Percentiles rank a stretch among this genome's conserved stretches.
These are phyloP conservation scores for Metschnikowia corniflorae DNA, from an alignment of 805 yeast genomes.

Conservation along the genomic window DNA sequence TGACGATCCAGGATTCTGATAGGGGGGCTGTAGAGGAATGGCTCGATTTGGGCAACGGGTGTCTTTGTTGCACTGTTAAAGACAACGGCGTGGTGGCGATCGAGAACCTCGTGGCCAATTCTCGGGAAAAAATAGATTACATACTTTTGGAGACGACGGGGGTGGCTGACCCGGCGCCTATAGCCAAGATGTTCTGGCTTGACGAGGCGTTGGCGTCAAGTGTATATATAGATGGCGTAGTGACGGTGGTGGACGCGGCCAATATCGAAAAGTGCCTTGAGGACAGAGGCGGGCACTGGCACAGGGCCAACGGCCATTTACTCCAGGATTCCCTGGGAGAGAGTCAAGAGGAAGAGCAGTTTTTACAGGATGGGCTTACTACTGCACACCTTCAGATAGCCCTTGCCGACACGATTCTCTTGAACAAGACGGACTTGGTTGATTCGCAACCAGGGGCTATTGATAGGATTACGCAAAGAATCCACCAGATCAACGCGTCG, in stretches of 20 bases:
- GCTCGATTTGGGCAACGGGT: conserved; percentile 95
- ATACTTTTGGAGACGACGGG: conserved; percentile 95
- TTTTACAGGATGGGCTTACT: conserved; percentile 47
- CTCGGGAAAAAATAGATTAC: conserved; percentile 76
- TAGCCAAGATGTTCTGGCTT: conserved; percentile 96
- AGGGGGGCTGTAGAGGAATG: conserved; percentile 73
- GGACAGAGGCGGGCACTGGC: conserved; percentile 74
- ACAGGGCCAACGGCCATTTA: conserved; percentile 36
- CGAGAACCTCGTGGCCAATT: conserved; percentile 73
- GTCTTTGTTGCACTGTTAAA: conserved; percentile 93
- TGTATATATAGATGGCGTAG: conserved; percentile 86
- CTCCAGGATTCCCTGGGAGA: conserved; percentile 16
- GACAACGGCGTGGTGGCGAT: conserved; percentile 94
- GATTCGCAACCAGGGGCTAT: conserved; percentile 21
- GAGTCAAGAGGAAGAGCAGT: conserved; percentile 23
- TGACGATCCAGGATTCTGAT: conserved; percentile 54
- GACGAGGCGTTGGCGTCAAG: conserved; percentile 84
- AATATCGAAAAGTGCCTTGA: conserved; percentile 63
- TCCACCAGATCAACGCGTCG: conserved; percentile 57
- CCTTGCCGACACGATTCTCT: conserved; percentile 74
- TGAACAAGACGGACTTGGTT: conserved; percentile 71
- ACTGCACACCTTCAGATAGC: conserved; percentile 91
- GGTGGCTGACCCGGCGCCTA: conserved; percentile 96
- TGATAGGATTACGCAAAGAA: conserved; percentile 31
- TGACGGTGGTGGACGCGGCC: conserved; percentile 78